Percentiles rank a stretch among this genome's conserved stretches.
These are phyloP conservation scores for Mariannaea elegans DNA, from an alignment of 2,329 filamentous ascomycete genomes.

Conservation along the genomic window DNA sequence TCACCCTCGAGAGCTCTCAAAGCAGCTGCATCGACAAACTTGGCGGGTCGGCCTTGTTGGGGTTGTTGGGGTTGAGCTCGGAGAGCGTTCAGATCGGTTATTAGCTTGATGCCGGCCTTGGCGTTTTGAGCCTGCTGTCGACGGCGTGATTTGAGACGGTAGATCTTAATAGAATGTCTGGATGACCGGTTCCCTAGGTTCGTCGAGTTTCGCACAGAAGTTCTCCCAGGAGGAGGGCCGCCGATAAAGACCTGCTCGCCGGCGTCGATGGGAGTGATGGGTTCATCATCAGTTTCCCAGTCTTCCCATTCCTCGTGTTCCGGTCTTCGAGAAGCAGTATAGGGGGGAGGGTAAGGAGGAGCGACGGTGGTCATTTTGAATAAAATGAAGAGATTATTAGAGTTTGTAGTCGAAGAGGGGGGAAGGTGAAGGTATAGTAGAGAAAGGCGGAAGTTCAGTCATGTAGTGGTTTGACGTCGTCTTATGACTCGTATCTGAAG, in stretches of 20 bases:
- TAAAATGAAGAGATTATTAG: neutral
- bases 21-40: constrained; percentile 67
- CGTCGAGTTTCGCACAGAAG: constrained; percentile 24
- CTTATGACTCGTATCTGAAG: constrained; percentile 16
- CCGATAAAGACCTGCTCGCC: constrained; percentile 47
- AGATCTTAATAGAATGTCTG: constrained; percentile 52
- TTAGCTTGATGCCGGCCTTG: constrained; percentile 71
- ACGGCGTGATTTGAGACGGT: constrained; percentile 64
- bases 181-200: constrained; percentile 38
- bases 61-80: constrained; percentile 51
- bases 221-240: constrained; percentile 29
- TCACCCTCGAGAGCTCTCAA: constrained; percentile 67
- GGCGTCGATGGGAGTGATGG: constrained; percentile 51
- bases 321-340: constrained; percentile 25
- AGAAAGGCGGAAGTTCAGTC: constrained; percentile 21
- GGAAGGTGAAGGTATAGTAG: constrained; percentile 3
- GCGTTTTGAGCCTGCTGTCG: constrained; percentile 69
- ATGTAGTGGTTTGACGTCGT: constrained; percentile 19
- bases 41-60: constrained; percentile 46
- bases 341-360: constrained; percentile 23
- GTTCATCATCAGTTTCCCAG: constrained; percentile 62
- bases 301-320: constrained; percentile 60
- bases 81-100: constrained; percentile 72
- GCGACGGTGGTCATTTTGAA: constrained; percentile 28
- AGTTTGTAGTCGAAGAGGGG: constrained; percentile 1